Evolutionary conservation across 2,329 filamentous ascomycete genomes (phyloP).

Genomic region (Bisporella sp.): DNA sequence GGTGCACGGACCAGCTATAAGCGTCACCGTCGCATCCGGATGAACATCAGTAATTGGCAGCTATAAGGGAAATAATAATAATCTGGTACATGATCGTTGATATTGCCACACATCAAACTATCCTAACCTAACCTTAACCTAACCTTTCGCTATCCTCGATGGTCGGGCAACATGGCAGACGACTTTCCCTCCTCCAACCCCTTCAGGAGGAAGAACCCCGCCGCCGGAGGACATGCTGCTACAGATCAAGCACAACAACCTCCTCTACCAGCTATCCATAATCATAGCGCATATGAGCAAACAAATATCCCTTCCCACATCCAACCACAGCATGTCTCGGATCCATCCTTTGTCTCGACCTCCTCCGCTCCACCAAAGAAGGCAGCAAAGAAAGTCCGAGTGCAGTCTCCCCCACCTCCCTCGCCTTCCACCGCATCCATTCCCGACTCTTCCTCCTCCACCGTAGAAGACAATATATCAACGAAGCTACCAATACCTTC

Average conservation of each 20-base stretch:
- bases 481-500: slow-evolving; percentile 21
- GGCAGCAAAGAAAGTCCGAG: slow-evolving; percentile 54
- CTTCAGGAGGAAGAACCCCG: slow-evolving; percentile 24
- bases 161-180: slow-evolving; percentile 20
- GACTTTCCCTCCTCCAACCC: slow-evolving; percentile 27
- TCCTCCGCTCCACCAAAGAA: slow-evolving; percentile 17
- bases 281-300: too few relatives aligned
- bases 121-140: slow-evolving; percentile 3
- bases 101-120: not conserved
- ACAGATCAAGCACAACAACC: not conserved
- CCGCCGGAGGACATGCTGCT: not conserved
- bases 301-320: too few relatives aligned
- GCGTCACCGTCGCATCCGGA: not conserved
- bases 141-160: slow-evolving; percentile 4
- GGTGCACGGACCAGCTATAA: not conserved
- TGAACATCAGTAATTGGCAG: not conserved
- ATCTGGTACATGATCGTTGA: not conserved
- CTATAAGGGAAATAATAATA: too few relatives aligned
- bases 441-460: slow-evolving; percentile 40
- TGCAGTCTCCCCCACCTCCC: slow-evolving; percentile 57
- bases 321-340: not conserved
- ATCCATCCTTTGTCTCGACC: slow-evolving; percentile 2
- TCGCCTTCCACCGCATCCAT: slow-evolving; percentile 29
- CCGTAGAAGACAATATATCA: slow-evolving; percentile 18
- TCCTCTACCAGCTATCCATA: too few relatives aligned